Evolutionary conservation across 352 stramenopile genomes (phyloP).

Genomic region (Globisporangium okanoganense): DNA sequence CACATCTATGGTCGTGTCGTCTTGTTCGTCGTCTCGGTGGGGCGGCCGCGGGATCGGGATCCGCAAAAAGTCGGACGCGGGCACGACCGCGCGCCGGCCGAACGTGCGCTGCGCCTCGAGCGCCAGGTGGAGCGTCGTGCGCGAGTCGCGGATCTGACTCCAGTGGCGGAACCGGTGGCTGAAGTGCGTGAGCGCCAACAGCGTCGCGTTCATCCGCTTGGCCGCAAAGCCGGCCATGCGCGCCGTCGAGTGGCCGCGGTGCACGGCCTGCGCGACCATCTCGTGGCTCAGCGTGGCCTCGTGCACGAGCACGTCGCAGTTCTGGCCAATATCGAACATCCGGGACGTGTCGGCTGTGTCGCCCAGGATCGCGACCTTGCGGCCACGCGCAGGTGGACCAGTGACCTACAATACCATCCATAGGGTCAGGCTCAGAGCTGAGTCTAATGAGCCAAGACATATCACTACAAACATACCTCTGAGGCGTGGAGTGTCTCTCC

Average conservation of each 20-base stretch:
- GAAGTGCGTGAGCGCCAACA: constrained; percentile 83
- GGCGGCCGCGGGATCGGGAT: constrained; percentile 61
- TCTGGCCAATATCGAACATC: constrained; percentile 71
- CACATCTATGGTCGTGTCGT: neutral
- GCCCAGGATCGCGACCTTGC: constrained; percentile 76
- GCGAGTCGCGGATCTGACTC: constrained; percentile 28
- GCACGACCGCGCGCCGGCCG: constrained; percentile 53
- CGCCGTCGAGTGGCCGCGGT: constrained; percentile 77
- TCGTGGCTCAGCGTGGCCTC: constrained; percentile 78
- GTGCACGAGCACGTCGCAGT: constrained; percentile 86
- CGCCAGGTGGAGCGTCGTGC: constrained; percentile 66
- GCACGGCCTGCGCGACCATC: constrained; percentile 64
- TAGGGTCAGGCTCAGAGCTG: neutral
- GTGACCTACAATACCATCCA: constrained; percentile 35
- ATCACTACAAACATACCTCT: constrained; percentile 43
- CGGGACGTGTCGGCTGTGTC: constrained; percentile 70
- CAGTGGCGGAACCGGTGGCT: constrained; percentile 81
- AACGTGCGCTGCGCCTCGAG: constrained; percentile 68
- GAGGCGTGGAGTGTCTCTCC: constrained; percentile 67
- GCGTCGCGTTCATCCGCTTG: constrained; percentile 66
- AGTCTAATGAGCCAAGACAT: neutral
- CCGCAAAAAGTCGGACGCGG: constrained; percentile 75
- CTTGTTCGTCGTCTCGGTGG: constrained; percentile 12
- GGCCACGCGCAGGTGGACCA: constrained; percentile 45
- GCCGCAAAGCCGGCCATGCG: constrained; percentile 74